Conservation (phyloP, 257 asterid genomes). For the Plantago elongata region DNA sequence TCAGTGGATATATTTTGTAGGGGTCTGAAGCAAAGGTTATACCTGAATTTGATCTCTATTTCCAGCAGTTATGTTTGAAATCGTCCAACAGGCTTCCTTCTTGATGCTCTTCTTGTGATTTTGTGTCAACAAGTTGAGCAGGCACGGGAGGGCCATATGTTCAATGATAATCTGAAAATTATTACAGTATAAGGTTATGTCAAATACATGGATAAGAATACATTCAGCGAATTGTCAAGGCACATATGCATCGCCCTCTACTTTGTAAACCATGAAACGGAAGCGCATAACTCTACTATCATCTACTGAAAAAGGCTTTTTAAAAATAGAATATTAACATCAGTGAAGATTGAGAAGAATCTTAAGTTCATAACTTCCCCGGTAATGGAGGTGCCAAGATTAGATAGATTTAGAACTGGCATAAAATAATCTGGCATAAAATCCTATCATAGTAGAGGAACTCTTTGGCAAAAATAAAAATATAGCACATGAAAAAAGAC, state of each 20-base stretch:
- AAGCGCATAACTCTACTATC: not conserved
- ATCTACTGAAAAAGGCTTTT: not conserved
- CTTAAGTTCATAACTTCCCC: not conserved
- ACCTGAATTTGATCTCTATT: constrained; percentile 74
- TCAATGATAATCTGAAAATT: constrained; percentile 59
- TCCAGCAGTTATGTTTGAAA: constrained; percentile 88
- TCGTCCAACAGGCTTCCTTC: constrained; percentile 90
- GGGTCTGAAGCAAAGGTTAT: not conserved
- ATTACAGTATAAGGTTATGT: constrained; percentile 3
- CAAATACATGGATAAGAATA: not conserved
- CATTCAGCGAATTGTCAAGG: not conserved
- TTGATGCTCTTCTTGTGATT: constrained; percentile 65
- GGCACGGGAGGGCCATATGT: constrained; percentile 56
- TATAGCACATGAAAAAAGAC: too few species aligned
- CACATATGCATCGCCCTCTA: not conserved
- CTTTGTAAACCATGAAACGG: not conserved
- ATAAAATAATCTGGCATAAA: too few species aligned
- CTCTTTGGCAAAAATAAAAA: too few species aligned
- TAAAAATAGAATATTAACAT: not conserved
- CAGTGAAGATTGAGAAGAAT: not conserved
- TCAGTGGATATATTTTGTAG: not conserved
- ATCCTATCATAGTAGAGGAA: too few species aligned
- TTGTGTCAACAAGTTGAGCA: constrained; percentile 51
- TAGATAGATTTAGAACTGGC: too few species aligned
- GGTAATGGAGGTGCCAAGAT: too few species aligned